Conservation (phyloP, 371 early-diverging fungal genomes). For the Basidiobolus meristosporus region DNA sequence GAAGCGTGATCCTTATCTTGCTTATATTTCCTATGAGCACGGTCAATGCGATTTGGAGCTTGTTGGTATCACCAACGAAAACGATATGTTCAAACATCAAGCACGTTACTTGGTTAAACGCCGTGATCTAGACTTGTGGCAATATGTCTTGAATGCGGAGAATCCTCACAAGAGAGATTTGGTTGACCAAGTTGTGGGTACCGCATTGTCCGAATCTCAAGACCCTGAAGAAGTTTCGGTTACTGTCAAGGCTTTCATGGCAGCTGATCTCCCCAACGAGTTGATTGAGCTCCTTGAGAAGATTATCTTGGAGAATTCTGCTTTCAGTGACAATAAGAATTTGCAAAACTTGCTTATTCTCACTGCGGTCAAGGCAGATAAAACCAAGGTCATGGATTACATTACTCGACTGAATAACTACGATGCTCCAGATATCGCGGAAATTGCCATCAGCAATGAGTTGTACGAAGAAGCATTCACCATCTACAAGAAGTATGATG, state of each 20-base stretch:
- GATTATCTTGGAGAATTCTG: conserved; percentile 74
- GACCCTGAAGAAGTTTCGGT: conserved; percentile 93
- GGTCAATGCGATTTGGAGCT: conserved; percentile 89
- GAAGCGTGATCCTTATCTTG: conserved; percentile 91
- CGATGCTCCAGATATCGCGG: conserved; percentile 90
- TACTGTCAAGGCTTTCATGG: conserved; percentile 96
- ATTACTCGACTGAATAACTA: conserved; percentile 82
- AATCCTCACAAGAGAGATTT: conserved; percentile 72
- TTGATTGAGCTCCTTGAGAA: conserved; percentile 92
- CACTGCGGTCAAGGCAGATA: conserved; percentile 93
- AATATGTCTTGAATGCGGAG: conserved; percentile 49
- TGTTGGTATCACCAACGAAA: conserved; percentile 84
- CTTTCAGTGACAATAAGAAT: conserved; percentile 88
- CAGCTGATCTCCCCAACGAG: conserved; percentile 84
- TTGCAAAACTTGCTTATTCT: conserved; percentile 91
- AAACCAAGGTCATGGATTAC: conserved; percentile 82
- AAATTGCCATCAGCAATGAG: conserved; percentile 71
- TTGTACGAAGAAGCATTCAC: conserved; percentile 89
- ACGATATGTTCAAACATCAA: conserved; percentile 97
- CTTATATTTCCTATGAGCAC: conserved; percentile 85
- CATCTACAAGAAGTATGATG: conserved; percentile 84
- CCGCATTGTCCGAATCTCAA: conserved; percentile 84
- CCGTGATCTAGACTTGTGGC: conserved; percentile 74
- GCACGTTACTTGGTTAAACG: conserved; percentile 86
- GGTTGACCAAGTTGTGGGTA: conserved; percentile 76